Percentiles rank a stretch among this genome's conserved stretches.
Evolutionary conservation across 179 eudicot species (phyloP).

Genomic region (Amaranthus tricolor): DNA sequence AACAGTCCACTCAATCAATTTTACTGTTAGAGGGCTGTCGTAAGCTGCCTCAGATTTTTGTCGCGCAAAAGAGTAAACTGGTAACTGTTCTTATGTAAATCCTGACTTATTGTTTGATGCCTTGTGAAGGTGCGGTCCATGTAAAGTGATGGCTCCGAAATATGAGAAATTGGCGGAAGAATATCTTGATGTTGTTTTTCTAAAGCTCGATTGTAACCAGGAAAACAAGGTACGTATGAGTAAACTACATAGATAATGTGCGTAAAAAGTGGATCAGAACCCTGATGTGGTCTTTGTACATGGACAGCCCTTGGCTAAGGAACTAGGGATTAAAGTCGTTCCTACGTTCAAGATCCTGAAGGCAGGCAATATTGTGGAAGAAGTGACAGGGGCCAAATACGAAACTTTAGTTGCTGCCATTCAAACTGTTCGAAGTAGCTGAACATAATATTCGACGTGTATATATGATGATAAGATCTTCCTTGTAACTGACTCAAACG

Average conservation of each 20-base stretch:
- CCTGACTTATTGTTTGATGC: conserved; percentile 9
- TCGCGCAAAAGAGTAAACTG: background rate
- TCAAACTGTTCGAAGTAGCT: conserved; percentile 52
- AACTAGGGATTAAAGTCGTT: conserved; percentile 80
- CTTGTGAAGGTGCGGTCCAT: conserved; percentile 85
- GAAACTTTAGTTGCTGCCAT: conserved; percentile 74
- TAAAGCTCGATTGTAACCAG: conserved; percentile 91
- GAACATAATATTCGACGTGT: conserved; percentile 17
- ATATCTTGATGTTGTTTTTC: conserved; percentile 60
- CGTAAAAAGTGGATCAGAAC: background rate
- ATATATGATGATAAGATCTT: conserved; percentile 25
- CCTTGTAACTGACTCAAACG: conserved; percentile 13
- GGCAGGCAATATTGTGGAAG: conserved; percentile 59
- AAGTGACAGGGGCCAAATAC: conserved; percentile 84
- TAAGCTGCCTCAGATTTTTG: background rate
- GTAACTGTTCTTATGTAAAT: background rate
- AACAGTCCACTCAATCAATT: too few relatives aligned
- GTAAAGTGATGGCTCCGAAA: conserved; percentile 91
- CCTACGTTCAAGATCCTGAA: conserved; percentile 97
- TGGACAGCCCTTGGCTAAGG: conserved; percentile 86
- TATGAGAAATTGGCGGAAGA: conserved; percentile 65
- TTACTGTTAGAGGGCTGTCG: too few relatives aligned
- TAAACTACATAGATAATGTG: too few relatives aligned
- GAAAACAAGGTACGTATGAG: conserved; percentile 68
- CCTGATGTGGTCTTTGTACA: conserved; percentile 10